Evolutionary conservation across 108 stramenopile species (phyloP).

Genomic region (Skeletonema menzelii): DNA sequence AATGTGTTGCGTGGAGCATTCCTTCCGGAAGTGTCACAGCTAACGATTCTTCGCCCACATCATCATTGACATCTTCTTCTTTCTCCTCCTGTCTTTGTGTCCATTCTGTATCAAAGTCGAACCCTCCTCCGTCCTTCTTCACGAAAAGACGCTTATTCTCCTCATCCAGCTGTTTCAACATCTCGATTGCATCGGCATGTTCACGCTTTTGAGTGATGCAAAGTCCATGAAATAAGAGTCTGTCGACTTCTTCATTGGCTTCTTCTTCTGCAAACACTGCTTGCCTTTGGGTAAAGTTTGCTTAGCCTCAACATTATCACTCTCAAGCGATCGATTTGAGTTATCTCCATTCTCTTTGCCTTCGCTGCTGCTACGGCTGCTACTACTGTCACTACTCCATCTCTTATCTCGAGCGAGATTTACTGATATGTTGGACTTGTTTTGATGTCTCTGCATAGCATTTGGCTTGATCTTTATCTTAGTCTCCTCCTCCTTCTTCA

Average conservation of each 20-base stretch:
- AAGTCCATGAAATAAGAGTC: conserved; percentile 21
- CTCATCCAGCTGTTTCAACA: conserved; percentile 41
- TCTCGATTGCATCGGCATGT: conserved; percentile 36
- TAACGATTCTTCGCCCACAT: not conserved
- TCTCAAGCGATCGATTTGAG: too few relatives aligned
- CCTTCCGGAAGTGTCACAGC: not conserved
- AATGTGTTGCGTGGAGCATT: conserved; percentile 1
- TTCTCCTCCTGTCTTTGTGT: not conserved
- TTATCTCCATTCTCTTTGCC: conserved; percentile 3
- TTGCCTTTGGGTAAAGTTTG: conserved; percentile 14
- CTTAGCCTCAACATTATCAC: not conserved
- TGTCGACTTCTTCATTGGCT: conserved; percentile 1
- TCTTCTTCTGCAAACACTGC: not conserved
- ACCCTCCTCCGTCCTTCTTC: not conserved
- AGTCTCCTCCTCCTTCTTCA: not conserved
- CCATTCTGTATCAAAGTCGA: not conserved
- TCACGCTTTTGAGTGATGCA: conserved; percentile 41
- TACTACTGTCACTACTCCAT: not conserved
- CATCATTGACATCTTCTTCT: not conserved
- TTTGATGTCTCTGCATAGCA: not conserved
- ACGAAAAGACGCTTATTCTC: not conserved
- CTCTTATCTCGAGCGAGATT: not conserved
- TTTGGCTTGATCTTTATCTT: not conserved
- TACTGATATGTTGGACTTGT: not conserved
- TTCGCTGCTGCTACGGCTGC: not conserved